Evolutionary conservation across 140 eudicot species (phyloP).

Genomic region (Cichorium intybus): DNA sequence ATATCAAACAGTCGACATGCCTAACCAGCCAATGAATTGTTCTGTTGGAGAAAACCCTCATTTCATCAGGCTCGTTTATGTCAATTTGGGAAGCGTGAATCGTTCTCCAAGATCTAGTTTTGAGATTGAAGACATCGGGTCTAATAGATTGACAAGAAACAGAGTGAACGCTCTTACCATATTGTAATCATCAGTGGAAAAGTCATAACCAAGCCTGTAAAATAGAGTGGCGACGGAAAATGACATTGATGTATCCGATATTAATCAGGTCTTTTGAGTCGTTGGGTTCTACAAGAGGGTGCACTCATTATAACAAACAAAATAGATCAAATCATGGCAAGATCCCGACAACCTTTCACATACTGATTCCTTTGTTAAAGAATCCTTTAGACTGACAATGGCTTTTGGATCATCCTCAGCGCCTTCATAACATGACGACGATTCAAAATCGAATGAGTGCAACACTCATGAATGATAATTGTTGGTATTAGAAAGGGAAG

Average conservation of each 20-base stretch:
- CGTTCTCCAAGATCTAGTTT: too few relatives aligned
- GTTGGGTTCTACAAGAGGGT: too few relatives aligned
- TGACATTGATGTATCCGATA: too few relatives aligned
- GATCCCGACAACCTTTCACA: constrained; percentile 4
- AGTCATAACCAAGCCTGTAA: constrained; percentile 32
- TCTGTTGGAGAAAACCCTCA: too few relatives aligned
- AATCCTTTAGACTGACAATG: too few relatives aligned
- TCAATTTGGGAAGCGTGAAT: too few relatives aligned
- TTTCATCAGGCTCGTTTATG: too few relatives aligned
- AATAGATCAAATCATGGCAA: constrained; percentile 27
- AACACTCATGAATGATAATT: constrained; percentile 13
- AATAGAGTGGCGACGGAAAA: background rate
- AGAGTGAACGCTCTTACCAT: constrained; percentile 12
- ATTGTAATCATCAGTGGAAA: constrained; percentile 4
- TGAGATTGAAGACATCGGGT: constrained; percentile 16
- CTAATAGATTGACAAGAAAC: background rate
- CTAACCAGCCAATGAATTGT: too few relatives aligned
- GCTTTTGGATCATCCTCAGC: background rate
- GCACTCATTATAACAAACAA: too few relatives aligned
- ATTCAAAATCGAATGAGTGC: constrained; percentile 17
- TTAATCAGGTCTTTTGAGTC: too few relatives aligned
- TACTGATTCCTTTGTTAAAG: background rate
- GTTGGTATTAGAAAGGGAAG: constrained; percentile 5
- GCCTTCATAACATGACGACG: constrained; percentile 19
- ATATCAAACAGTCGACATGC: background rate